phyloP scores from a whole-genome alignment of 768 basidiomycete genomes.

The Pleurotus ostreatus region DNA sequence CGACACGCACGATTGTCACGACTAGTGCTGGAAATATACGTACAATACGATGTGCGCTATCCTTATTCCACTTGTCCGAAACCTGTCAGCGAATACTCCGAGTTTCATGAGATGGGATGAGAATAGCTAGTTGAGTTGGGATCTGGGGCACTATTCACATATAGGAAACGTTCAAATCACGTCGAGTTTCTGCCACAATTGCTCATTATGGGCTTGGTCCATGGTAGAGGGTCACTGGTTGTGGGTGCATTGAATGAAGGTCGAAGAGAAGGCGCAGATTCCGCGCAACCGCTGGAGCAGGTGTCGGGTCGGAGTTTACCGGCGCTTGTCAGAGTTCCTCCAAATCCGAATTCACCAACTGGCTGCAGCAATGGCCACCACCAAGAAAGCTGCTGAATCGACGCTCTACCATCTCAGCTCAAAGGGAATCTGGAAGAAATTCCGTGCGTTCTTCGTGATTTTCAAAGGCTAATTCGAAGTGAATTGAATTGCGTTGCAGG shows the following conservation, averaged over 20 bases:
- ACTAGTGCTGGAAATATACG: too few relatives aligned
- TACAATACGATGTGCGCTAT: too few relatives aligned
- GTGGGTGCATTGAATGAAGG: background rate
- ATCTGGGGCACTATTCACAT: too few relatives aligned
- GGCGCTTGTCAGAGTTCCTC: constrained; percentile 1
- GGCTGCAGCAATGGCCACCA: constrained; percentile 54
- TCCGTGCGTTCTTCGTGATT: constrained; percentile 77
- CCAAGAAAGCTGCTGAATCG: constrained; percentile 79
- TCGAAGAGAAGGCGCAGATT: background rate
- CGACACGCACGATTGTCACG: too few relatives aligned
- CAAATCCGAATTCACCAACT: constrained; percentile 4
- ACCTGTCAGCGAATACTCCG: too few relatives aligned
- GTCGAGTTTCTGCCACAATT: too few relatives aligned
- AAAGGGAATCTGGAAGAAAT: constrained; percentile 96
- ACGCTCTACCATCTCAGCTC: constrained; percentile 88
- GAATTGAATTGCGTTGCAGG: constrained; percentile 60
- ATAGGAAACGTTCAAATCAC: too few relatives aligned
- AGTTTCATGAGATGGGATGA: too few relatives aligned
- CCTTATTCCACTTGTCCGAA: too few relatives aligned
- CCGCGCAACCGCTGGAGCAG: background rate
- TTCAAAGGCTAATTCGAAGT: too few relatives aligned
- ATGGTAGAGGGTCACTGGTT: background rate
- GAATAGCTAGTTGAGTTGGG: too few relatives aligned
- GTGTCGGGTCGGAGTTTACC: constrained; percentile 4
- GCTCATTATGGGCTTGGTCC: too few relatives aligned